phyloP scores from a whole-genome alignment of 352 stramenopile species.

The Phytophthora litchii region DNA sequence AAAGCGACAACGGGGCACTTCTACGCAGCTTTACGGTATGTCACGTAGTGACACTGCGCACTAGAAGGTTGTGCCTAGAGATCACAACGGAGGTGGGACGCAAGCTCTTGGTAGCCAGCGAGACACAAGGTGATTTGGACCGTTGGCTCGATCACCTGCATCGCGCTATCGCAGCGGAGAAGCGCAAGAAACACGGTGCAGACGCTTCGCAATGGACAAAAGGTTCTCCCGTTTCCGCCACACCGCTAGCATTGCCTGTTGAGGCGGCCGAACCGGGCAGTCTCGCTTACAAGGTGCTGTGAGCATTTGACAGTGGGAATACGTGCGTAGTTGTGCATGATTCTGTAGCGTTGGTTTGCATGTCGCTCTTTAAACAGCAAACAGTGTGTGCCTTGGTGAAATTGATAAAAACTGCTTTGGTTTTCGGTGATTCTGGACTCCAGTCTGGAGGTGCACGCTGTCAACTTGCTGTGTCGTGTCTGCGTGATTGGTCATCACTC shows the following conservation, averaged over 20 bases:
- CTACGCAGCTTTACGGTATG: slow-evolving; percentile 72
- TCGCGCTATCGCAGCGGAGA: slow-evolving; percentile 55
- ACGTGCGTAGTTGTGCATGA: slow-evolving; percentile 3
- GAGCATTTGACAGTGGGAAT: not conserved
- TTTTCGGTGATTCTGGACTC: too few relatives aligned
- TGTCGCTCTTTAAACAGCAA: slow-evolving; percentile 8
- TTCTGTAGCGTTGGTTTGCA: slow-evolving; percentile 4
- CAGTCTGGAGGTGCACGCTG: slow-evolving; percentile 4
- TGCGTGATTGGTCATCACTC: slow-evolving; percentile 13
- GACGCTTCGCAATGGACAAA: slow-evolving; percentile 9
- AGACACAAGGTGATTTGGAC: slow-evolving; percentile 66
- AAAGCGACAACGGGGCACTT: slow-evolving; percentile 77
- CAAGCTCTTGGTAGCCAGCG: slow-evolving; percentile 75
- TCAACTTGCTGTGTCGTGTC: not conserved
- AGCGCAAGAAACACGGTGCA: slow-evolving; percentile 39
- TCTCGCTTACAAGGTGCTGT: slow-evolving; percentile 40
- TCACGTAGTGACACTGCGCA: slow-evolving; percentile 67
- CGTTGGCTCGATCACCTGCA: slow-evolving; percentile 73
- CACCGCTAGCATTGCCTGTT: slow-evolving; percentile 17
- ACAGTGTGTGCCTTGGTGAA: not conserved
- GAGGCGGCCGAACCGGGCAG: slow-evolving; percentile 5
- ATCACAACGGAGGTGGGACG: slow-evolving; percentile 76
- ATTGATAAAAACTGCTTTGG: too few relatives aligned
- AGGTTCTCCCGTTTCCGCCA: not conserved
- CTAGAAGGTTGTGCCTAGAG: slow-evolving; percentile 77